Percentiles rank a stretch among this genome's conserved stretches.
phyloP scores from a whole-genome alignment of 805 yeast species.

The Candida sithepensis region DNA sequence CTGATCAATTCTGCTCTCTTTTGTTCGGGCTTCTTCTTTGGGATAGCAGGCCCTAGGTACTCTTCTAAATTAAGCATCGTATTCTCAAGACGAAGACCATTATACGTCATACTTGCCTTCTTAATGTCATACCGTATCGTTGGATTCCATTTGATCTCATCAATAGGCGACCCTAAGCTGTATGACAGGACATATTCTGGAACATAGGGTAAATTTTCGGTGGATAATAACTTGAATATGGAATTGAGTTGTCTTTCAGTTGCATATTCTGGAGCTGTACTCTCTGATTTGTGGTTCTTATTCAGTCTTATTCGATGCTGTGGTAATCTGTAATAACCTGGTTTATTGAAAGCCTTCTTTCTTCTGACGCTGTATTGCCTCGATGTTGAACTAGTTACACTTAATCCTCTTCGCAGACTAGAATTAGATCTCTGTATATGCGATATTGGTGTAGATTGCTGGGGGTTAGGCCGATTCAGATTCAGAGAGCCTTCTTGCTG shows the following conservation, averaged over 20 bases:
- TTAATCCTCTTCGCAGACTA: constrained; percentile 2
- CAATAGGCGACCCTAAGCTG: constrained; percentile 8
- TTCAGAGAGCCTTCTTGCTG: too few relatives aligned
- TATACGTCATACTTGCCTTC: constrained; percentile 7
- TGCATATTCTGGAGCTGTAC: constrained; percentile 2
- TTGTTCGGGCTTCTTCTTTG: not conserved
- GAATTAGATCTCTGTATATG: constrained; percentile 3
- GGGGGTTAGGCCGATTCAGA: too few relatives aligned
- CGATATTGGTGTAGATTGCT: not conserved
- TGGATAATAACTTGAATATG: constrained; percentile 13
- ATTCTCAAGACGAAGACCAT: constrained; percentile 12
- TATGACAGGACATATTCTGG: constrained; percentile 21
- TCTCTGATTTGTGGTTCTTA: constrained; percentile 1
- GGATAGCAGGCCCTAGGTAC: constrained; percentile 8
- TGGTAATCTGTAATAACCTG: constrained; percentile 12
- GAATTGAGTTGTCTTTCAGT: constrained; percentile 12
- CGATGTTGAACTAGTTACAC: constrained; percentile 4
- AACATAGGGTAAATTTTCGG: constrained; percentile 10
- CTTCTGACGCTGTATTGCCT: constrained; percentile 6
- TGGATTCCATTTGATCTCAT: constrained; percentile 21
- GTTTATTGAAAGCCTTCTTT: constrained; percentile 11
- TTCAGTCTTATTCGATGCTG: not conserved
- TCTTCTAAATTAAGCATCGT: constrained; percentile 13
- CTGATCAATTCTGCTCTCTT: not conserved
- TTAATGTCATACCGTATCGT: constrained; percentile 18